These are phyloP conservation scores for Acanthochlamys bracteata DNA, from an alignment of 106 monocot genomes.

Conservation along the genomic window DNA sequence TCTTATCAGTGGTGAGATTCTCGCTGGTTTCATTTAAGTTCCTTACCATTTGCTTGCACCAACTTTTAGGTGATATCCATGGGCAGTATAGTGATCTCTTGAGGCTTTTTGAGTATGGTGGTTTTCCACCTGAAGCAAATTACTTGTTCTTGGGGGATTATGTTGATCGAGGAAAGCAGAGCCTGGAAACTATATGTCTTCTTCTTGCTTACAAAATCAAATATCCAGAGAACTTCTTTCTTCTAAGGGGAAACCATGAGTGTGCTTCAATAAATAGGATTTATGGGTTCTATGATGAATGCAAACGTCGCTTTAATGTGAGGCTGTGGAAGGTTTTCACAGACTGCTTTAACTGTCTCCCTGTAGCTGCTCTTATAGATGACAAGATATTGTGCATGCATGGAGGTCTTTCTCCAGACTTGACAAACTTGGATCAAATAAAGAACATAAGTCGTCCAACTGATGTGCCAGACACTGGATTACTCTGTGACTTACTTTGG, in stretches of 20 bases:
- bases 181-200: constrained; percentile 50
- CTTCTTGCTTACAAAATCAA: constrained; percentile 48
- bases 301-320: constrained; percentile 44
- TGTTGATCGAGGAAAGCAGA: constrained; percentile 40
- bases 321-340: constrained; percentile 45
- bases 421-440: constrained; percentile 35
- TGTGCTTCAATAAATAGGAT: constrained; percentile 48
- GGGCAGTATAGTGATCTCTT: constrained; percentile 42
- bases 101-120: constrained; percentile 46
- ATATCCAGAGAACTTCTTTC: constrained; percentile 42
- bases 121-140: constrained; percentile 43
- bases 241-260: constrained; percentile 45
- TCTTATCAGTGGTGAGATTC: no score
- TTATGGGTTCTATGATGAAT: constrained; percentile 54
- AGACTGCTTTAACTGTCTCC: constrained; percentile 42
- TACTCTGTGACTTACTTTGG: constrained; percentile 47
- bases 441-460: constrained; percentile 27
- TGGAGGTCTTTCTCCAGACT: constrained; percentile 38
- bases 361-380: constrained; percentile 48
- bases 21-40: not conserved
- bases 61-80: constrained; percentile 41
- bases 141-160: constrained; percentile 46
- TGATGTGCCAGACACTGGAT: constrained; percentile 47
- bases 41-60: not conserved
- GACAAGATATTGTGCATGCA: constrained; percentile 50